Conservation (phyloP, 345 rosid species). For the Populus davidiana region DNA sequence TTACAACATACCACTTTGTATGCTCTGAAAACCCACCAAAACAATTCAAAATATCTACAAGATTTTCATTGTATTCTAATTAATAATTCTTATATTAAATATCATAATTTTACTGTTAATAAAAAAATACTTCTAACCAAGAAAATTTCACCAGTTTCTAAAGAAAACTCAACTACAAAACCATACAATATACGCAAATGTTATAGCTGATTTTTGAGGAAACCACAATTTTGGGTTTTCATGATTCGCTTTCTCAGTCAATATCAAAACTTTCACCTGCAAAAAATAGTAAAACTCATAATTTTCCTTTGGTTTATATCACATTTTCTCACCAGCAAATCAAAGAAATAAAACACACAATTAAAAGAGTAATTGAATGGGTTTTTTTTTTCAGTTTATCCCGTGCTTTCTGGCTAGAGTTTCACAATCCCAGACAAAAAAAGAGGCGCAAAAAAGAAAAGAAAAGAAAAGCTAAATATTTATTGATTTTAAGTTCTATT, state of each 20-base stretch:
- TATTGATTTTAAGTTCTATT: not conserved
- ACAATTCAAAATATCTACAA: too few species aligned
- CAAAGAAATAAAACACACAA: too few species aligned
- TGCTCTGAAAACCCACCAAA: too few species aligned
- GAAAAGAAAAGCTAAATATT: slow-evolving; percentile 65
- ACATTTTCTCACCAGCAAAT: not conserved
- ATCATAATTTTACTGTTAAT: too few species aligned
- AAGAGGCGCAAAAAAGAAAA: slow-evolving; percentile 50
- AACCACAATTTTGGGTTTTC: not conserved
- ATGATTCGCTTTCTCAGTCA: slow-evolving; percentile 38
- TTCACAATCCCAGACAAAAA: slow-evolving; percentile 83
- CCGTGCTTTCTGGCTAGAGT: slow-evolving; percentile 65
- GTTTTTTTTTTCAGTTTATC: slow-evolving; percentile 31
- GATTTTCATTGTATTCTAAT: too few species aligned
- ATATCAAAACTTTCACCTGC: slow-evolving; percentile 47
- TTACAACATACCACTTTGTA: too few species aligned
- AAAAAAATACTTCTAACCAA: too few species aligned
- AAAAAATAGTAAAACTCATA: not conserved
- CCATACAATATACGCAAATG: too few species aligned
- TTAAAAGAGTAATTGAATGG: not conserved
- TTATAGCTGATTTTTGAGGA: too few species aligned
- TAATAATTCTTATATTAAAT: too few species aligned
- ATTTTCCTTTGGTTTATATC: not conserved
- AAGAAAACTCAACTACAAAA: too few species aligned
- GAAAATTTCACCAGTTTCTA: too few species aligned